These are phyloP conservation scores for Calonectria hawksworthii DNA, from an alignment of 2,329 filamentous ascomycete species.

Conservation along the genomic window DNA sequence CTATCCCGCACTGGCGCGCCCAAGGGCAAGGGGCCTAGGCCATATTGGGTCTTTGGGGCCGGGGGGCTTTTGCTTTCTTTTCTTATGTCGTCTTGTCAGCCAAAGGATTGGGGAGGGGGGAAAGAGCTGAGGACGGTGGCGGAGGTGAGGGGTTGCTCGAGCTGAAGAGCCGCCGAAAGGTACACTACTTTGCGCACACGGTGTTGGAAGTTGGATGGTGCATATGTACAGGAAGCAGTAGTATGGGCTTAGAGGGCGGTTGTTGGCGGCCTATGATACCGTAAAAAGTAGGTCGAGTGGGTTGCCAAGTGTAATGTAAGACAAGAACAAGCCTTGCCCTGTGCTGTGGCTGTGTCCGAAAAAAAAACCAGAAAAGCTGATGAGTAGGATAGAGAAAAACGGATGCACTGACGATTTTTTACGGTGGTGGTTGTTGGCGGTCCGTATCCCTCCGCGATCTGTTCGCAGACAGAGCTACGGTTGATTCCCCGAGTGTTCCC, in stretches of 20 bases:
- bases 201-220: neutral
- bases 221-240: neutral
- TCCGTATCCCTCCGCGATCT: slow-evolving; percentile 19
- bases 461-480: neutral
- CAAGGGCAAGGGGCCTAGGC: slow-evolving; percentile 12
- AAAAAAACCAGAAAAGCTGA: neutral
- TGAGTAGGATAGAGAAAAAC: neutral
- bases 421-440: slow-evolving; percentile 6
- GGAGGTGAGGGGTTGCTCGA: neutral
- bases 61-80: slow-evolving; percentile 3
- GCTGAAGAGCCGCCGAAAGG: neutral
- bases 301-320: neutral
- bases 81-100: neutral
- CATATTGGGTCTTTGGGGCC: slow-evolving; percentile 12
- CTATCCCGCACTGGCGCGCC: neutral
- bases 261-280: neutral
- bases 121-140: neutral
- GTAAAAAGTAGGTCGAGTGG: neutral
- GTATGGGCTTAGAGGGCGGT: neutral
- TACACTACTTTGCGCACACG: neutral
- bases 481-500: neutral
- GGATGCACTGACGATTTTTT: slow-evolving; percentile 6
- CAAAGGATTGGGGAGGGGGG: neutral
- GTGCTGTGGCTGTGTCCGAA: slow-evolving; percentile 17
- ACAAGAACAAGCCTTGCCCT: slow-evolving; percentile 5